Percentiles rank a stretch among this genome's conserved stretches.
Conservation (phyloP, 306 rosid genomes). For the Pueraria montana region DNA sequence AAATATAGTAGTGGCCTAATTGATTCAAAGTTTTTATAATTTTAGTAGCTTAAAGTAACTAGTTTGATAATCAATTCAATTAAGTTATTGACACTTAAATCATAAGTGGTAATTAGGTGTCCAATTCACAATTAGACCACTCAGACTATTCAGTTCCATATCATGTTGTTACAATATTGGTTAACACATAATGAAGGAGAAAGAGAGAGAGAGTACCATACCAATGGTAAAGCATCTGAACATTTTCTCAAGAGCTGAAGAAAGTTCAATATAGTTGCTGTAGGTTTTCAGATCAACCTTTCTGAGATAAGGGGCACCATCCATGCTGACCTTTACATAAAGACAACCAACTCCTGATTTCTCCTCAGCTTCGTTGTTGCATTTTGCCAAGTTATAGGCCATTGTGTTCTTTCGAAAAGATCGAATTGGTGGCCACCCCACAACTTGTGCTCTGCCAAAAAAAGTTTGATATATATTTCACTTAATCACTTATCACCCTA, state of each 20-base stretch:
- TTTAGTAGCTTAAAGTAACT: not conserved
- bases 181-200: not conserved
- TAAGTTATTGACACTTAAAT: not conserved
- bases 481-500: not conserved
- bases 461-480: not conserved
- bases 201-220: not conserved
- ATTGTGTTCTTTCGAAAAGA: slow-evolving; percentile 24
- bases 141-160: not conserved
- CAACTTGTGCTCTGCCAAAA: slow-evolving; percentile 26
- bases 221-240: slow-evolving; percentile 31
- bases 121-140: not conserved
- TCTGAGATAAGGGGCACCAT: slow-evolving; percentile 37
- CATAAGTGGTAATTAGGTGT: not conserved
- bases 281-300: slow-evolving; percentile 34
- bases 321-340: slow-evolving; percentile 32
- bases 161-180: not conserved
- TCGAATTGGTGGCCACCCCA: slow-evolving; percentile 35
- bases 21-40: not conserved
- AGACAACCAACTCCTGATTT: slow-evolving; percentile 33
- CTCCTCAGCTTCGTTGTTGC: not conserved
- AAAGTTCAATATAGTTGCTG: slow-evolving; percentile 12
- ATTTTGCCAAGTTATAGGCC: slow-evolving; percentile 19
- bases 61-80: not conserved
- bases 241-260: slow-evolving; percentile 37
- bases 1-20: not conserved